These are phyloP conservation scores for Eimeria sp. DNA, from an alignment of 169 alveolate genomes.

Conservation along the genomic window DNA sequence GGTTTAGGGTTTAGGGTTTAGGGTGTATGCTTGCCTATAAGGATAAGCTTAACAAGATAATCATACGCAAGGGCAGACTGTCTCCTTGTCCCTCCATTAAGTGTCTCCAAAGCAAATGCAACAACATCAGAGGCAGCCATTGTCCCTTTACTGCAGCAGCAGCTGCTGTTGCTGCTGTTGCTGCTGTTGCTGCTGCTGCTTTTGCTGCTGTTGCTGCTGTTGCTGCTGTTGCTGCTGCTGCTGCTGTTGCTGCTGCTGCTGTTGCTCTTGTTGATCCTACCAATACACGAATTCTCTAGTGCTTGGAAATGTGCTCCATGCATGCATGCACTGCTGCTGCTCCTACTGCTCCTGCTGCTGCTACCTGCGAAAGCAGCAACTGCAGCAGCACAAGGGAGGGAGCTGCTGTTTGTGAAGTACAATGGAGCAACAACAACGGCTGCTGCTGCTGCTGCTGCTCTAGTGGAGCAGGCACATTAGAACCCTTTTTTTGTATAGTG, in stretches of 20 bases:
- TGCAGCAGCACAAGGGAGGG: background rate
- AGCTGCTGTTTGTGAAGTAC: background rate
- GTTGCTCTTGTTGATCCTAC: background rate
- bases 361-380: too few species aligned
- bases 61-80: slow-evolving; percentile 45
- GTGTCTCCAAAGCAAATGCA: background rate
- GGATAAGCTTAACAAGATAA: slow-evolving; percentile 51
- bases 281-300: background rate
- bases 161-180: background rate
- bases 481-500: too few species aligned
- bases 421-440: background rate
- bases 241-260: slow-evolving; percentile 49
- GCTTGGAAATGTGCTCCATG: too few species aligned
- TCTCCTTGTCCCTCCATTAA: slow-evolving; percentile 11
- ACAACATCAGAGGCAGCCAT: slow-evolving; percentile 15
- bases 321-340: too few species aligned
- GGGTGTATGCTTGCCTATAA: slow-evolving; percentile 4
- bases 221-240: background rate
- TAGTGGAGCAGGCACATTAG: background rate
- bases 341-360: too few species aligned
- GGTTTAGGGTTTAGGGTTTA: too few species aligned
- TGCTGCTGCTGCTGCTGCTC: background rate
- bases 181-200: slow-evolving; percentile 49
- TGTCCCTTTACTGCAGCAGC: background rate
- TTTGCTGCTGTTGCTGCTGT: background rate